Evolutionary conservation across 805 yeast genomes (phyloP).

Genomic region (Hanseniaspora lindneri): DNA sequence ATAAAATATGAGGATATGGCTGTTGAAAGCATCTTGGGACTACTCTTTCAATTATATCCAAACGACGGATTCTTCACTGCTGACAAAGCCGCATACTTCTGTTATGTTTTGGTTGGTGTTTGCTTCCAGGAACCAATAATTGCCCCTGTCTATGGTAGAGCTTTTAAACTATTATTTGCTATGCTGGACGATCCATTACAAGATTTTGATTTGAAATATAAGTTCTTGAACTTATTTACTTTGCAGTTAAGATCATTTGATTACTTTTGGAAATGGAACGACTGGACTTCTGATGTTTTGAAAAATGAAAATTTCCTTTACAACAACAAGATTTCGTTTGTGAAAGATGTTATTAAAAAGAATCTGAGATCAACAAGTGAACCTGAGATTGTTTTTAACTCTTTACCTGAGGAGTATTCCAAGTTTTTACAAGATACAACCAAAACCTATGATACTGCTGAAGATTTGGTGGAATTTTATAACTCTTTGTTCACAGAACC

Average conservation of each 20-base stretch:
- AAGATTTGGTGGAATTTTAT: slow-evolving; percentile 32
- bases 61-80: slow-evolving; percentile 33
- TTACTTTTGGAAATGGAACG: slow-evolving; percentile 96
- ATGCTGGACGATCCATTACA: slow-evolving; percentile 41
- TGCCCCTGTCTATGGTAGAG: slow-evolving; percentile 91
- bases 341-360: slow-evolving; percentile 67
- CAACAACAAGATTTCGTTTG: slow-evolving; percentile 65
- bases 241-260: slow-evolving; percentile 87
- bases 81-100: slow-evolving; percentile 49
- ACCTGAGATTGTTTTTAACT: slow-evolving; percentile 49
- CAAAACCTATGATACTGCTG: slow-evolving; percentile 30
- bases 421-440: slow-evolving; percentile 27
- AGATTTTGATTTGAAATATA: slow-evolving; percentile 62
- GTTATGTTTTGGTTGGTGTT: slow-evolving; percentile 72
- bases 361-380: slow-evolving; percentile 75
- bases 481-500: slow-evolving; percentile 23
- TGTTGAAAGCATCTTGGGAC: slow-evolving; percentile 65
- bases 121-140: slow-evolving; percentile 75
- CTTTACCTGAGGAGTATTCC: slow-evolving; percentile 48
- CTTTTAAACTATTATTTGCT: slow-evolving; percentile 68
- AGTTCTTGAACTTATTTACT: slow-evolving; percentile 82
- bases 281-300: slow-evolving; percentile 59
- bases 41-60: slow-evolving; percentile 62
- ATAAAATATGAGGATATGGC: slow-evolving; percentile 89
- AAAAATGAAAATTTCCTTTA: slow-evolving; percentile 33